These are phyloP conservation scores for Fagopyrum tataricum DNA, from an alignment of 148 eudicot genomes.

Conservation along the genomic window DNA sequence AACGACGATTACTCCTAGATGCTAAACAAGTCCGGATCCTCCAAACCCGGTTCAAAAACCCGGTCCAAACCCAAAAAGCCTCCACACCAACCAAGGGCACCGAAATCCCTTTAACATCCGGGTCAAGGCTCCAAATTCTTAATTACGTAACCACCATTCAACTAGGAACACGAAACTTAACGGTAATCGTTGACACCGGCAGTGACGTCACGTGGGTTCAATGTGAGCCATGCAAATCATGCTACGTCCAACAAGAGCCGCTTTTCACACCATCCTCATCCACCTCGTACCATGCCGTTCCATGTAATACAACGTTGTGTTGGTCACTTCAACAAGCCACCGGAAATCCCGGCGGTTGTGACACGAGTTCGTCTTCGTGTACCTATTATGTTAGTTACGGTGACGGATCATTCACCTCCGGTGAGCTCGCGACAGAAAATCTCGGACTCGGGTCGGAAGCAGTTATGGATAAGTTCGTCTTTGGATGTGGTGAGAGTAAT, in stretches of 20 bases:
- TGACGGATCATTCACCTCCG: constrained; percentile 86
- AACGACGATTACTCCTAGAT: constrained; percentile 39
- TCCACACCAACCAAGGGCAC: constrained; percentile 30
- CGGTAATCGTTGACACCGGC: constrained; percentile 81
- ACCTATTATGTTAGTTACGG: constrained; percentile 85
- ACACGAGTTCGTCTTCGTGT: constrained; percentile 29
- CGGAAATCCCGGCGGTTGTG: constrained; percentile 13
- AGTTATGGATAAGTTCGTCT: constrained; percentile 34
- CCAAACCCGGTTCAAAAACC: constrained; percentile 39
- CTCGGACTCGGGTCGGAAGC: constrained; percentile 37
- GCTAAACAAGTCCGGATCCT: constrained; percentile 40
- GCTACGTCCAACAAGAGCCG: constrained; percentile 66
- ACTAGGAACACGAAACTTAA: constrained; percentile 52
- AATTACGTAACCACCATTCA: constrained; percentile 65
- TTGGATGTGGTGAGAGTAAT: constrained; percentile 65
- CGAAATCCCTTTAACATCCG: constrained; percentile 55
- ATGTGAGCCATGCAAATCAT: constrained; percentile 67
- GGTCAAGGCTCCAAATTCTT: constrained; percentile 58
- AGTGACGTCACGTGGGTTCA: constrained; percentile 88
- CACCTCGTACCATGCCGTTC: constrained; percentile 34
- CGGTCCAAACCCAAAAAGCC: not conserved
- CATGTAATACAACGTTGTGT: constrained; percentile 45
- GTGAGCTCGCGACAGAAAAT: constrained; percentile 64
- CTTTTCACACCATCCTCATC: constrained; percentile 52
- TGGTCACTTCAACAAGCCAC: constrained; percentile 61